Base-by-base conservation (phyloP, 2,329 filamentous ascomycete genomes). In the Chalaropsis ovoidea region DNA sequence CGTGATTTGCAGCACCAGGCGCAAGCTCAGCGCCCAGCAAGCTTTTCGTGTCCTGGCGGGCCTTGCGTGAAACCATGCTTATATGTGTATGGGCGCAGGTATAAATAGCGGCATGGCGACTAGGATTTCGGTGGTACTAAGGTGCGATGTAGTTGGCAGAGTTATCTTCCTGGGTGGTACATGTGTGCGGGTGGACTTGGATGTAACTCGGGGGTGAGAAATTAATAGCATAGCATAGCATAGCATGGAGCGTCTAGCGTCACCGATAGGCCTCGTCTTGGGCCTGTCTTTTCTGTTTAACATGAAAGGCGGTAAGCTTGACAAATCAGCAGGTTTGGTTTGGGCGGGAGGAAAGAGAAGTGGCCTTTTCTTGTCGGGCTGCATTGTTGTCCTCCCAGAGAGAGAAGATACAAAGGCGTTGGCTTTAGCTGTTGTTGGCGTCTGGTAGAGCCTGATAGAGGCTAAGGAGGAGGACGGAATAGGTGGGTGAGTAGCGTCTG, bases 151-250 rank as follows among this genome's bases (percentile, higher is more conserved):
- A 49, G 47, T 49, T 49, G 47, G 22, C 47, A 24, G 22, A 49
- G 47, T 49, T 49, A 49, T 49, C 47, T 8, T 49, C 22, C 47
- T 49, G 22, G 47, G 47, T 49, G 47, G 47, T 49, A 49, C 47
- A 24, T 49, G 8, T 47, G 45, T 47, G 45, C 45, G n/a, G 11
- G 47, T 19, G 22, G 19, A 49, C 47, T 49, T 49, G 47, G 47
- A 49, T 49, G 47, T 49, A 49, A 49, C 47, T 49, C 47, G 19
- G 22, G 22, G 22, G 47, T 22, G 47, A 49, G 47, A 49, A 22
- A 22, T 49, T 49, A 49, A 60, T 6, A 31, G 6, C 31, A n/a
- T n/a, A n/a, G n/a, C n/a, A n/a, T 60, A 60, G n/a, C n/a, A n/a
- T 11, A 60, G n/a, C 24, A 60, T 17, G 54, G 13, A 39, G 15